These are phyloP conservation scores for Fraxinus sp. DNA, from an alignment of 305 asterid species.

Conservation along the genomic window DNA sequence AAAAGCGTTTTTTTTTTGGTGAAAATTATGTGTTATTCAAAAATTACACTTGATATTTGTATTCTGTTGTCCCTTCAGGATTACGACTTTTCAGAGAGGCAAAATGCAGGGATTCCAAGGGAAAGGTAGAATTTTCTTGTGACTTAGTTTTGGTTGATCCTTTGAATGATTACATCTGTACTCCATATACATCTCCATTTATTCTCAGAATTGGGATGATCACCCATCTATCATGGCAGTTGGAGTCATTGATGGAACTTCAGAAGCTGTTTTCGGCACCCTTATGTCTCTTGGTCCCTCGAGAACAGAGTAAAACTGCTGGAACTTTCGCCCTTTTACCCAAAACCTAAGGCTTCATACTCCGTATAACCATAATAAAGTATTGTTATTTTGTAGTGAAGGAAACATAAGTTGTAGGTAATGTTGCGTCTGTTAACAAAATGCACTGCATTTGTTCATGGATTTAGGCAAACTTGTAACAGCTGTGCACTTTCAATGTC, in stretches of 20 bases:
- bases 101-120: conserved; percentile 55
- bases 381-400: background rate
- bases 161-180: background rate
- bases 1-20: background rate
- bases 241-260: conserved; percentile 66
- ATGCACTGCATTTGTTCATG: background rate
- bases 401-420: background rate
- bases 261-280: conserved; percentile 75
- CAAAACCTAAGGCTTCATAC: background rate
- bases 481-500: background rate
- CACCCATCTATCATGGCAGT: conserved; percentile 90
- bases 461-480: background rate
- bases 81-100: conserved; percentile 85
- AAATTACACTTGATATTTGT: conserved; percentile 10
- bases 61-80: conserved; percentile 41
- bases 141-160: background rate
- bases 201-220: conserved; percentile 56
- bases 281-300: conserved; percentile 81
- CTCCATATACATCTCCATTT: conserved; percentile 2
- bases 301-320: conserved; percentile 72
- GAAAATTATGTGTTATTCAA: background rate
- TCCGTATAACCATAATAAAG: background rate
- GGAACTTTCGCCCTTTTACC: conserved; percentile 2
- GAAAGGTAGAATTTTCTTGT: conserved; percentile 42
- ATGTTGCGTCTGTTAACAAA: background rate